Evolutionary conservation across 176 grass and related monocot genomes (phyloP).

Genomic region (Hordeum marinum): DNA sequence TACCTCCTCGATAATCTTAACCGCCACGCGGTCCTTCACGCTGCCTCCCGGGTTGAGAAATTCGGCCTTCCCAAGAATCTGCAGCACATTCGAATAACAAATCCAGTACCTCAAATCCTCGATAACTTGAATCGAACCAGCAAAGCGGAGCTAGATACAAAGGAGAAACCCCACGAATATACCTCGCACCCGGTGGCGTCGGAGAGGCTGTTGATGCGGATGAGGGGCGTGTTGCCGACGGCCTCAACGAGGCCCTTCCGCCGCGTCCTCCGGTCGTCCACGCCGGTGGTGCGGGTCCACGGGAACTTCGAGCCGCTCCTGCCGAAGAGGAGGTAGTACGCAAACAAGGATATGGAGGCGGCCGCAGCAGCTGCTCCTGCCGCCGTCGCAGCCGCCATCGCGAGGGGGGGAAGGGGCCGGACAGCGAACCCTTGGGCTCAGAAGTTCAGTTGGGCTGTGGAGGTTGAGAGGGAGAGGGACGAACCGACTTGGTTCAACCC

Average conservation of each 20-base stretch:
- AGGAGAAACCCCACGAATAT: neutral
- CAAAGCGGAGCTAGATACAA: neutral
- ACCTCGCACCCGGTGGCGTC: slow-evolving; percentile 94
- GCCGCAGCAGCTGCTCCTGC: slow-evolving; percentile 43
- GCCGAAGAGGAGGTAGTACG: slow-evolving; percentile 41
- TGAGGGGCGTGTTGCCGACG: slow-evolving; percentile 79
- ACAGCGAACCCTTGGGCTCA: neutral
- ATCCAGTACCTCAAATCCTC: neutral
- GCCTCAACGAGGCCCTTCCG: slow-evolving; percentile 66
- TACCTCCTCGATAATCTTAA: slow-evolving; percentile 97
- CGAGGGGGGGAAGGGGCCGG: neutral
- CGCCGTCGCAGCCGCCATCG: slow-evolving; percentile 57
- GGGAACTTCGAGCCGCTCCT: neutral
- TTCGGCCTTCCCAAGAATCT: slow-evolving; percentile 98
- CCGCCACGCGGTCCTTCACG: slow-evolving; percentile 86
- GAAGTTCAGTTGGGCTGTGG: neutral
- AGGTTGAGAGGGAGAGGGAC: neutral
- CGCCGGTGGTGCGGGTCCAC: neutral
- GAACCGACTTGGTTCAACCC: neutral
- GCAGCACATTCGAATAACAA: slow-evolving; percentile 24
- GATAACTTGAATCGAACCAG: neutral
- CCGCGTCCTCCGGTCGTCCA: slow-evolving; percentile 18
- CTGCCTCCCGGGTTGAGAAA: slow-evolving; percentile 96
- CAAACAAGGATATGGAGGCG: slow-evolving; percentile 54
- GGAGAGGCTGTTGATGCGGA: slow-evolving; percentile 96